These are phyloP conservation scores for Sambucus nigra DNA, from an alignment of 129 eudicot species.

Conservation along the genomic window DNA sequence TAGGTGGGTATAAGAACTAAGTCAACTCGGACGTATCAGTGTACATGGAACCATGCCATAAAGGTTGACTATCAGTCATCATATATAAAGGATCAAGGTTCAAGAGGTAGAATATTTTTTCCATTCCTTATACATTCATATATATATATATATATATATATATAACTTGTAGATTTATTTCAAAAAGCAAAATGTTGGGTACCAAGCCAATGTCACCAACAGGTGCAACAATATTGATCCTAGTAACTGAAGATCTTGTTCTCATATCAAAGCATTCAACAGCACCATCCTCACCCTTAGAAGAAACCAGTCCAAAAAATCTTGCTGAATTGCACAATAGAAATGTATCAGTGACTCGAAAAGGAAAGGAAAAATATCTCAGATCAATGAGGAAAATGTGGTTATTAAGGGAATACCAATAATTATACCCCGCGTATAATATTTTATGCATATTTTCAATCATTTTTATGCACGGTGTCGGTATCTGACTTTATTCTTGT, in stretches of 20 bases:
- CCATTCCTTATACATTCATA: no score
- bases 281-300: constrained; percentile 98
- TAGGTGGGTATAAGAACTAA: no score
- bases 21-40: no score
- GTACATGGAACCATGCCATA: no score
- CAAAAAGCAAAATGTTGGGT: not conserved
- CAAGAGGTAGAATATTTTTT: not conserved
- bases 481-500: no score
- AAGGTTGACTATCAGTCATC: no score
- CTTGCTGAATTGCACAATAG: constrained; percentile 35
- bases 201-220: constrained; percentile 41
- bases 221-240: constrained; percentile 54
- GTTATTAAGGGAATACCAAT: no score
- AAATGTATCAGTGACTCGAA: constrained; percentile 6
- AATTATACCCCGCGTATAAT: no score
- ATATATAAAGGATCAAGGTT: no score
- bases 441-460: no score
- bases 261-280: constrained; percentile 98
- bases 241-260: constrained; percentile 62
- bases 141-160: no score
- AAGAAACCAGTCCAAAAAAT: constrained; percentile 89
- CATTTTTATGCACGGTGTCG: no score
- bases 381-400: not conserved
- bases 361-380: constrained; percentile 1
- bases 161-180: not conserved